Base-by-base conservation (phyloP, 1,139 yeast genomes). In the Zygoascus sp. region DNA sequence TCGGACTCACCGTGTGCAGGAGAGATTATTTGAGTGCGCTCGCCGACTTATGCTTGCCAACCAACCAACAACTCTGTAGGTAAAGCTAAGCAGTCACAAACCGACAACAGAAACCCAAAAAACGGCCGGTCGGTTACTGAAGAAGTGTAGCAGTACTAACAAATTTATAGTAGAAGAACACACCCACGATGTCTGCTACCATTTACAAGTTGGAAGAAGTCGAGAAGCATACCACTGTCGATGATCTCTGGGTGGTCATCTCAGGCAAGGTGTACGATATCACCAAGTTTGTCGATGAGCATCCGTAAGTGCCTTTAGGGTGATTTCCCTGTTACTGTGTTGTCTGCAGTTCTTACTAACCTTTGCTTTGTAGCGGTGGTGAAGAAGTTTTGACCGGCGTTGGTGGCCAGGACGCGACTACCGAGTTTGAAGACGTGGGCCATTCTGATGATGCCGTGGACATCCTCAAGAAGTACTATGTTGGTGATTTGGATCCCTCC, bases 381-480 rank as follows among this genome's bases (percentile, higher is more conserved):
- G 97, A 89, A 69, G 98, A 94, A 69, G 96, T 92, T 44, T 76
- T 92, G 58, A 70, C 84, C 48, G 98, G 94, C 63, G 79, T 81
- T 59, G 97, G 92, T 51, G 98, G 98, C 56, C 73, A 75, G 49
- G 98, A 94, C 67, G 95, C 96, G 50, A 90, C 98, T 41, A 92
- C 82, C 58, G 90, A 95, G 32, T 92, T 92, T 64, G 89, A 87
- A 53, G 98, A 92, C 65, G 90, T 92, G 62, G 98, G 98, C 36
- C 99, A 92, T 70, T 89, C 97, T 35, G 97, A 90, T 57, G 97
- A 90, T 59, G 97, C 98, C 32, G 80, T 81, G 58, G 94, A 83
- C 58, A 75, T 84, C 54, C 74, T 94, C 61, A 74, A 71, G 42
- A 79, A 77, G 40, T 72, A 89, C 61, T 74, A 77, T 58, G 75